phyloP scores from a whole-genome alignment of 2,329 filamentous ascomycete species.

The Verticillium longisporum region DNA sequence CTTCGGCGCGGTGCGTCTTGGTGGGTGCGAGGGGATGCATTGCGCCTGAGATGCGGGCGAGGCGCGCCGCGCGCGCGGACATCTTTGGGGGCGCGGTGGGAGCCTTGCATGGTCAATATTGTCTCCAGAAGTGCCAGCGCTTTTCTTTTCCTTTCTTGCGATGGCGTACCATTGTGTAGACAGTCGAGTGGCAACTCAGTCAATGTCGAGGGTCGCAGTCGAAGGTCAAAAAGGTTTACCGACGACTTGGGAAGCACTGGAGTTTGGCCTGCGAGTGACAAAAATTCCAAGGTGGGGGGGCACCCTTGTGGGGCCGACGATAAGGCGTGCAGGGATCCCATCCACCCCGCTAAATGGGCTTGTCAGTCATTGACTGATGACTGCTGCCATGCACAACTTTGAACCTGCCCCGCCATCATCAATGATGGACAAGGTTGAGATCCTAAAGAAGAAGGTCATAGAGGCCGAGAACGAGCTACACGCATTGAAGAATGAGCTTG shows the following conservation, averaged over 20 bases:
- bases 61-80: slow-evolving; percentile 50
- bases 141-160: neutral
- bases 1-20: slow-evolving; percentile 44
- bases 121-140: neutral
- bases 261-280: neutral
- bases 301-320: neutral
- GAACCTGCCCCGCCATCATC: neutral
- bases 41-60: slow-evolving; percentile 40
- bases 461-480: slow-evolving; percentile 24
- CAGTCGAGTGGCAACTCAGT: neutral
- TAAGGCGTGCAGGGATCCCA: neutral
- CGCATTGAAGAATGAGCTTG: neutral
- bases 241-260: neutral
- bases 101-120: slow-evolving; percentile 6
- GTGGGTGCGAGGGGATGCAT: slow-evolving; percentile 43
- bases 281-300: slow-evolving; percentile 2
- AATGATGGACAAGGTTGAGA: slow-evolving; percentile 31
- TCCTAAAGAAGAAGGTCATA: slow-evolving; percentile 37
- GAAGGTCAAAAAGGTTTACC: neutral
- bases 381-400: neutral
- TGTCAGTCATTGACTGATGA: too few relatives aligned
- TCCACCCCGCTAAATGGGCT: neutral
- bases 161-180: neutral
- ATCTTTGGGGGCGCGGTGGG: slow-evolving; percentile 40
- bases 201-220: neutral